Evolutionary conservation across 1,284 basidiomycete species (phyloP).

Genomic region (Athelia sp.): DNA sequence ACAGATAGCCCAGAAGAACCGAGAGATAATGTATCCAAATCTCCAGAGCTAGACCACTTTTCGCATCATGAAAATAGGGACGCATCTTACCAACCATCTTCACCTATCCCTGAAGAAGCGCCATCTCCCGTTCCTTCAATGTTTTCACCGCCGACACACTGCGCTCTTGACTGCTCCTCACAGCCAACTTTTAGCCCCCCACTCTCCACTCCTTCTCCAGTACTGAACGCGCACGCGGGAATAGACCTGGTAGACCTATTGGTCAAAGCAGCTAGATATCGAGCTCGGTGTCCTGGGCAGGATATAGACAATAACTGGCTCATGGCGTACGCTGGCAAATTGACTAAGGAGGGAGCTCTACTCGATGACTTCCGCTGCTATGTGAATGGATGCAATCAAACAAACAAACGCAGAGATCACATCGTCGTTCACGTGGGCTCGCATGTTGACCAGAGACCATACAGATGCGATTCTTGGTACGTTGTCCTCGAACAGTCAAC

Average conservation of each 20-base stretch:
- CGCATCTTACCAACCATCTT: background rate
- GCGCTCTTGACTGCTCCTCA: no score
- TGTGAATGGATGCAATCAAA: conserved; percentile 53
- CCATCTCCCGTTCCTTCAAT: background rate
- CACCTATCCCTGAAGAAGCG: background rate
- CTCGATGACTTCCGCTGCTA: conserved; percentile 63
- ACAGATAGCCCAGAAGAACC: conserved; percentile 14
- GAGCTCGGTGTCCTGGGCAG: conserved; percentile 41
- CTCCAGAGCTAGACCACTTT: conserved; percentile 3
- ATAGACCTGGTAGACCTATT: conserved; percentile 48
- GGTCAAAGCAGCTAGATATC: conserved; percentile 48
- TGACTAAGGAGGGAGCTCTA: conserved; percentile 50
- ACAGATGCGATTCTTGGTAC: conserved; percentile 55
- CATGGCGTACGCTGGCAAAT: conserved; percentile 57
- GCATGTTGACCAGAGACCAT: conserved; percentile 63
- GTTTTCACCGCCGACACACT: no score
- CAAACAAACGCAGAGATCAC: conserved; percentile 65
- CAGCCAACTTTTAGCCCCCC: no score
- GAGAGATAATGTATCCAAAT: conserved; percentile 27
- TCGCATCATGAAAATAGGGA: background rate
- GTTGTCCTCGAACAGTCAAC: conserved; percentile 12
- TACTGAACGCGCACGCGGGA: conserved; percentile 56
- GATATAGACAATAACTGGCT: conserved; percentile 61
- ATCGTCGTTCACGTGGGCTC: conserved; percentile 68
- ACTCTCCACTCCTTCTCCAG: no score